Evolutionary conservation across 2,329 filamentous ascomycete genomes (phyloP).

Genomic region (Aspergillus cejpii): DNA sequence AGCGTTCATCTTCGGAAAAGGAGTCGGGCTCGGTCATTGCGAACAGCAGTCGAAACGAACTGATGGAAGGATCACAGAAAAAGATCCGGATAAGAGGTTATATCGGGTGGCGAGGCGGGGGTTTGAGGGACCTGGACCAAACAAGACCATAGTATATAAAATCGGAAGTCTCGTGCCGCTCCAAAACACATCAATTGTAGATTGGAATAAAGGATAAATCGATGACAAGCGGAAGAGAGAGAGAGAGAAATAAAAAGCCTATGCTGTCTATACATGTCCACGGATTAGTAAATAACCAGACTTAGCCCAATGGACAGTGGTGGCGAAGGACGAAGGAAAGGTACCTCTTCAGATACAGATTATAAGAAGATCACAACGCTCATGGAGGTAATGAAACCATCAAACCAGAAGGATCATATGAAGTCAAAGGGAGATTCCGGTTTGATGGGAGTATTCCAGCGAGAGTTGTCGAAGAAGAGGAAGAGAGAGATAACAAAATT

Average conservation of each 20-base stretch:
- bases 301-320: too few species aligned
- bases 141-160: constrained; percentile 5
- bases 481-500: constrained; percentile 25
- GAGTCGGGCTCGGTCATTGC: constrained; percentile 34
- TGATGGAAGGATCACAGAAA: neutral
- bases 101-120: constrained; percentile 3
- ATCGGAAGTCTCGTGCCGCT: neutral
- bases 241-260: too few species aligned
- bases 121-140: neutral
- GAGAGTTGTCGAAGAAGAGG: constrained; percentile 9
- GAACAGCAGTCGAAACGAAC: neutral
- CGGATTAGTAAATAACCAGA: too few species aligned
- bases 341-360: too few species aligned
- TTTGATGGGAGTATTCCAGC: constrained; percentile 3
- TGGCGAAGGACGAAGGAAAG: too few species aligned
- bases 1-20: constrained; percentile 49
- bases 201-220: neutral
- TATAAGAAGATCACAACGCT: neutral
- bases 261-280: too few species aligned
- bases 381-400: constrained; percentile 6
- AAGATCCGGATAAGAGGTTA: constrained; percentile 3
- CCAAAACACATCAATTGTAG: neutral
- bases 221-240: neutral
- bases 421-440: neutral
- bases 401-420: neutral